A percentile compares a stretch with the other conserved stretches of the same genome.
Conservation (phyloP, 805 yeast genomes). For the Ogataea trehaloabstinens region DNA sequence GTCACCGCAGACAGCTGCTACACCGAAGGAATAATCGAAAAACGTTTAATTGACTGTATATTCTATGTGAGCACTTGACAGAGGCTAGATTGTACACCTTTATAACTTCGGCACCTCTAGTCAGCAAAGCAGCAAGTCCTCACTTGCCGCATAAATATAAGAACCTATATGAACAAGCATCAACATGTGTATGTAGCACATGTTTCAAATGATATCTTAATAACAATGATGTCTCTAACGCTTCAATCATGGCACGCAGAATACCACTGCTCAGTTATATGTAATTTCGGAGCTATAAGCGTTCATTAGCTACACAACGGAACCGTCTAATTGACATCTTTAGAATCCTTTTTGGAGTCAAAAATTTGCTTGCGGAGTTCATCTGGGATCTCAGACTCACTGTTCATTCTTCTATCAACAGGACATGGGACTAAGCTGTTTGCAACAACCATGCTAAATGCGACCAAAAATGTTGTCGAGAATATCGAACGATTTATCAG, state of each 20-base stretch:
- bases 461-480: conserved; percentile 71
- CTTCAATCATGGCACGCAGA: no score
- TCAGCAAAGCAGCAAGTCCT: conserved; percentile 10
- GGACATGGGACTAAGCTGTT: conserved; percentile 39
- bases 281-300: no score
- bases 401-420: conserved; percentile 42
- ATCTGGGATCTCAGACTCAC: conserved; percentile 26
- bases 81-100: no score
- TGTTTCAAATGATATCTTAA: no score
- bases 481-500: conserved; percentile 63
- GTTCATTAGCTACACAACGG: no score
- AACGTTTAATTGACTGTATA: no score
- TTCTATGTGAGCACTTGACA: no score
- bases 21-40: no score
- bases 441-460: conserved; percentile 47
- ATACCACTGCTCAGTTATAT: no score
- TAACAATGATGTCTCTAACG: no score
- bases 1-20: no score
- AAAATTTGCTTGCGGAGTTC: conserved; percentile 20
- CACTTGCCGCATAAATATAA: conserved; percentile 9
- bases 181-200: not conserved
- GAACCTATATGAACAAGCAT: not conserved
- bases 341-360: conserved; percentile 1
- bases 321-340: not conserved
- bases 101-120: no score